Evolutionary conservation across 768 basidiomycete genomes (phyloP).

Genomic region (Exidia glandulosa): DNA sequence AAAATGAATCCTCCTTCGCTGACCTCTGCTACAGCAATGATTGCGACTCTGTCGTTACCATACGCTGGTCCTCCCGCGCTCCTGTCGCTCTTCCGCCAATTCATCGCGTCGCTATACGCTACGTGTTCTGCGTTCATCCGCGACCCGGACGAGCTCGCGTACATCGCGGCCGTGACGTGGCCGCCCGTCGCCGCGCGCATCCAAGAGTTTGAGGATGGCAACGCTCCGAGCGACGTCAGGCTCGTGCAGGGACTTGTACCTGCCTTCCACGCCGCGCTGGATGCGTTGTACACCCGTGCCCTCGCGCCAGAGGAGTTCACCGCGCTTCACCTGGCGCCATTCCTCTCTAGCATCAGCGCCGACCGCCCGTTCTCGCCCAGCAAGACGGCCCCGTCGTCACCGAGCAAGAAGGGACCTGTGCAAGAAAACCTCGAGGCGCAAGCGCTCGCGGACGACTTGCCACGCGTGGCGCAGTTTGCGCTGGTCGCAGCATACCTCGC

Average conservation of each 20-base stretch:
- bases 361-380: neutral
- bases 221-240: too few relatives aligned
- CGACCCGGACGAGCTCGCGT: slow-evolving; percentile 59
- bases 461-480: slow-evolving; percentile 63
- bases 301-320: neutral
- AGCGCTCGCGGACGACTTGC: slow-evolving; percentile 21
- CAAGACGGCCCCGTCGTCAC: slow-evolving; percentile 1
- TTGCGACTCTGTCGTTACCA: slow-evolving; percentile 33
- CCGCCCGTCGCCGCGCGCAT: slow-evolving; percentile 67
- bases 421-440: neutral
- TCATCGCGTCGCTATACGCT: slow-evolving; percentile 44
- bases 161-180: slow-evolving; percentile 71
- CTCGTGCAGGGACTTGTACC: slow-evolving; percentile 55
- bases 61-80: slow-evolving; percentile 29
- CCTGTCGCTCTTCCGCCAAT: slow-evolving; percentile 58
- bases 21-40: slow-evolving; percentile 5
- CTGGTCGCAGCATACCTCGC: slow-evolving; percentile 70
- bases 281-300: slow-evolving; percentile 52
- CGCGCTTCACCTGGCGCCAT: neutral
- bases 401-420: neutral
- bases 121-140: slow-evolving; percentile 53
- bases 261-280: slow-evolving; percentile 49
- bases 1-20: neutral
- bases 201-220: too few relatives aligned
- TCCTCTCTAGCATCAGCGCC: neutral